A percentile compares a stretch with the other conserved stretches of the same genome.
phyloP scores from a whole-genome alignment of 352 stramenopile genomes.

The Aphanomyces invadans region DNA sequence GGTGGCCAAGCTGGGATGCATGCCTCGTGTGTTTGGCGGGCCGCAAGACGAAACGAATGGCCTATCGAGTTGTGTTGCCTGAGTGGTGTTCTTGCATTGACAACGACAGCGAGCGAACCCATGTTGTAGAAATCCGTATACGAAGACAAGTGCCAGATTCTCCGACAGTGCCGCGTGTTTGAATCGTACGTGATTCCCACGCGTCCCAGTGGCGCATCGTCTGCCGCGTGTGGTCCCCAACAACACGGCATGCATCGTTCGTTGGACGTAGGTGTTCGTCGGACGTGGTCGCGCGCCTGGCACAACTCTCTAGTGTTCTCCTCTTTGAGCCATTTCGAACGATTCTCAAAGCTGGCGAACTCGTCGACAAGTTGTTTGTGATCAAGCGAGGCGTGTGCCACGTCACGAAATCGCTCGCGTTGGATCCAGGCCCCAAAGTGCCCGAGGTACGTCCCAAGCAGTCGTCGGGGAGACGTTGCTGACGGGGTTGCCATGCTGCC shows the following conservation, averaged over 20 bases:
- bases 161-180: conserved; percentile 56
- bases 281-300: conserved; percentile 42
- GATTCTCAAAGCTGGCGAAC: conserved; percentile 42
- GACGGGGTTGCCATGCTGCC: neutral
- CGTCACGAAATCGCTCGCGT: conserved; percentile 37
- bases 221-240: neutral
- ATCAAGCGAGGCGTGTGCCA: conserved; percentile 65
- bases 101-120: too few relatives aligned
- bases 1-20: too few relatives aligned
- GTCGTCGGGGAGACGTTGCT: neutral
- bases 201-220: neutral
- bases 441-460: too few relatives aligned
- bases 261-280: conserved; percentile 42
- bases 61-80: too few relatives aligned
- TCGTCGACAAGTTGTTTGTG: conserved; percentile 55
- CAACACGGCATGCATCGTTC: too few relatives aligned
- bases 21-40: too few relatives aligned
- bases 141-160: conserved; percentile 45
- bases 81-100: too few relatives aligned
- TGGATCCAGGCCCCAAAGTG: neutral
- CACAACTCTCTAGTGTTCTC: conserved; percentile 39
- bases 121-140: neutral
- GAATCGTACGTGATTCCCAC: conserved; percentile 23
- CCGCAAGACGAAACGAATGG: too few relatives aligned
- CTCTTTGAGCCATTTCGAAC: conserved; percentile 49